Evolutionary conservation across 345 rosid genomes (phyloP).

Genomic region (Limnanthes douglasii): DNA sequence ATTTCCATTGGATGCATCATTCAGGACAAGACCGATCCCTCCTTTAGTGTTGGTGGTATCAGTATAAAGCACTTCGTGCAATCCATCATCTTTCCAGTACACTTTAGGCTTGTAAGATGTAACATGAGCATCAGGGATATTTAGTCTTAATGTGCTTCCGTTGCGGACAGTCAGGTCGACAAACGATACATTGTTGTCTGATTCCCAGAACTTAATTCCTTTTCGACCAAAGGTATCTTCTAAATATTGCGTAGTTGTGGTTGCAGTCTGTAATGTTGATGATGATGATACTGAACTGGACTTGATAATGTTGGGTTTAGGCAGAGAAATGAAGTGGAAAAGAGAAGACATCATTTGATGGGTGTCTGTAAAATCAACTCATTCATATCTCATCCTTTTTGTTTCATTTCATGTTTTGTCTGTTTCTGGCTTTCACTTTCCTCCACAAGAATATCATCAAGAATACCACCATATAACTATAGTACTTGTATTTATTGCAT

Average conservation of each 20-base stretch:
- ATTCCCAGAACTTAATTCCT: constrained; percentile 64
- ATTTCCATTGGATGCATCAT: constrained; percentile 32
- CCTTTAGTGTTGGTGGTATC: constrained; percentile 27
- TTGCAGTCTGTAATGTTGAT: constrained; percentile 6
- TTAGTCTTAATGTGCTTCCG: constrained; percentile 56
- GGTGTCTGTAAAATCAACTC: no score
- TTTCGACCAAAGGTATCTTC: constrained; percentile 51
- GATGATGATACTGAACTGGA: constrained; percentile 16
- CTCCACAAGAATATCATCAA: no score
- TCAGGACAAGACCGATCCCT: constrained; percentile 62
- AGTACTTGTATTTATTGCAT: no score
- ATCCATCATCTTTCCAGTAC: constrained; percentile 72
- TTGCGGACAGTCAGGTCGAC: constrained; percentile 69
- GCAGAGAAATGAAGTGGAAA: constrained; percentile 38
- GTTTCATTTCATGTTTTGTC: no score
- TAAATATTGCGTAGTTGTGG: constrained; percentile 24
- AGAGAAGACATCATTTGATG: constrained; percentile 77
- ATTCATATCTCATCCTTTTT: no score
- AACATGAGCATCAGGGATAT: constrained; percentile 58
- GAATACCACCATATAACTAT: no score
- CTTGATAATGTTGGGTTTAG: constrained; percentile 27
- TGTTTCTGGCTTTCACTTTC: no score
- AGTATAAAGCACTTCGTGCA: constrained; percentile 61
- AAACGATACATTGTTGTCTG: constrained; percentile 25
- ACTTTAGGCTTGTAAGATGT: constrained; percentile 80